Conservation (phyloP, 2,329 filamentous ascomycete species). For the Colletotrichum graminicola region DNA sequence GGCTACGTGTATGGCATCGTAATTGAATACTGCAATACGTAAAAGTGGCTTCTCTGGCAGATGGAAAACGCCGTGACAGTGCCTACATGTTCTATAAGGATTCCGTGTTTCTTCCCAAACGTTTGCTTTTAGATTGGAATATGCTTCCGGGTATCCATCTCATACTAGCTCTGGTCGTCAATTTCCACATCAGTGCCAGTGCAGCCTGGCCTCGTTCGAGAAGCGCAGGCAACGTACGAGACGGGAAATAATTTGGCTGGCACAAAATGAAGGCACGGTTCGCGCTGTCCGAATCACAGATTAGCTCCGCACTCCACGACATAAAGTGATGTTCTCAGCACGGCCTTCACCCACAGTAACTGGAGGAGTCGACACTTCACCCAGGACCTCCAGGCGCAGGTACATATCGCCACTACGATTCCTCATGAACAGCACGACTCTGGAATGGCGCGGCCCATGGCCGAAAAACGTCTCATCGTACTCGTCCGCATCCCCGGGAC, state of each 20-base stretch:
- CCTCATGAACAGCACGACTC: background rate
- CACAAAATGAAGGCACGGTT: background rate
- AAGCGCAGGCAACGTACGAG: background rate
- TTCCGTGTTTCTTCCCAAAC: background rate
- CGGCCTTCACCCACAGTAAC: background rate
- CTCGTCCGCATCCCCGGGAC: background rate
- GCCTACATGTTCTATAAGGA: too few species aligned
- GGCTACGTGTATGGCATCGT: background rate
- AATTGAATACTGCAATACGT: background rate
- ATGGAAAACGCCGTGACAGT: background rate
- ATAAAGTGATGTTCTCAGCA: background rate
- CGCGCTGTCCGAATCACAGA: background rate
- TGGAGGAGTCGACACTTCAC: background rate
- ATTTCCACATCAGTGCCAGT: background rate
- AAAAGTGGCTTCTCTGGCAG: background rate
- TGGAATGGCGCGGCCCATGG: background rate
- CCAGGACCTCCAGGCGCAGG: slow-evolving; percentile 9
- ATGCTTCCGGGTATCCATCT: background rate
- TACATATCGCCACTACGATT: background rate
- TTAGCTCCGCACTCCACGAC: background rate
- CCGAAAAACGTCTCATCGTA: background rate
- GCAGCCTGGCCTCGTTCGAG: background rate
- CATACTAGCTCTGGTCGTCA: background rate
- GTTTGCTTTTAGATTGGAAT: background rate
- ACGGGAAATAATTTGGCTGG: too few species aligned